These are phyloP conservation scores for Closterium sp. DNA, from an alignment of 139 green algal genomes.

Conservation along the genomic window DNA sequence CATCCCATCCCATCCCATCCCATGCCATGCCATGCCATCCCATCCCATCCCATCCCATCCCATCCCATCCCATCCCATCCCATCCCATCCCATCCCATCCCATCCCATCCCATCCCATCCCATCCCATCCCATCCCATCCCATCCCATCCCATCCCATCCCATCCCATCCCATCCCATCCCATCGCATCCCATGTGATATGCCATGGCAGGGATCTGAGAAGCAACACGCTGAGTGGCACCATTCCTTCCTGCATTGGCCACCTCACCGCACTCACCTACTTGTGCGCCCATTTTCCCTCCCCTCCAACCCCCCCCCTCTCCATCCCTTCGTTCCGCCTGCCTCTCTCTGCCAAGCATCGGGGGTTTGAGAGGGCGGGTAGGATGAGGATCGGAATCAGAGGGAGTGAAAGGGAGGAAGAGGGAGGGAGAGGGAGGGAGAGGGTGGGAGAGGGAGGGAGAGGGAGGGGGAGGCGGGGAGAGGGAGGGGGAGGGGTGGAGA, in stretches of 20 bases:
- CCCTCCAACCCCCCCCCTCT: background rate
- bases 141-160: slow-evolving; percentile 19
- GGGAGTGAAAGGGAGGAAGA: background rate
- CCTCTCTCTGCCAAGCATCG: background rate
- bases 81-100: no score
- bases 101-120: slow-evolving; percentile 7
- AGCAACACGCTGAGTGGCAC: no score
- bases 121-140: slow-evolving; percentile 24
- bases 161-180: slow-evolving; percentile 22
- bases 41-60: slow-evolving; percentile 16
- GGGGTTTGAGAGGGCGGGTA: background rate
- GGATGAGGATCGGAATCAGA: background rate
- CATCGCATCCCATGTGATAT: slow-evolving; percentile 4
- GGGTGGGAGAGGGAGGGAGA: no score
- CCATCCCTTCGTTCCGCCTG: background rate
- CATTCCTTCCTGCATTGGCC: no score
- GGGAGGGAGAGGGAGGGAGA: no score
- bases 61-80: background rate
- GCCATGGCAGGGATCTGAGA: background rate
- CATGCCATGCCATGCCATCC: slow-evolving; percentile 14
- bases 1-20: slow-evolving; percentile 25
- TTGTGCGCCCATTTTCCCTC: background rate
- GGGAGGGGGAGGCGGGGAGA: no score
- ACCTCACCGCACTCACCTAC: no score
- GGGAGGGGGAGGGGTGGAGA: no score